Conservation (phyloP, 257 asterid species). For the Salvia miltiorrhiza region DNA sequence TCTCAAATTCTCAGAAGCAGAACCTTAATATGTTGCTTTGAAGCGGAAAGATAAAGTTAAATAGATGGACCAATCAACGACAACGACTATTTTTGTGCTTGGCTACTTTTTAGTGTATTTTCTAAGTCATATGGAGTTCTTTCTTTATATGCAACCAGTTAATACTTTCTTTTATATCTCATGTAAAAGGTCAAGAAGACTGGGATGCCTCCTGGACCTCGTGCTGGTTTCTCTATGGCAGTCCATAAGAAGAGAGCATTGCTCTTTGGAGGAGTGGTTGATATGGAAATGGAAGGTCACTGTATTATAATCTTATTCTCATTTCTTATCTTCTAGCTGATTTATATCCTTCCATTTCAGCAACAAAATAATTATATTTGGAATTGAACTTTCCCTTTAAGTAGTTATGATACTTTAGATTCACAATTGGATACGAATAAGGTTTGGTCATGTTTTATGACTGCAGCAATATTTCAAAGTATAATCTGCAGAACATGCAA, state of each 20-base stretch:
- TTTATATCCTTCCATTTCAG: background rate
- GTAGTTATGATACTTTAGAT: conserved; percentile 9
- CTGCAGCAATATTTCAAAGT: background rate
- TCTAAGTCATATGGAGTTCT: background rate
- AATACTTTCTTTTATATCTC: conserved; percentile 11
- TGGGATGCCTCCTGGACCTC: conserved; percentile 99
- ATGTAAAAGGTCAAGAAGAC: conserved; percentile 74
- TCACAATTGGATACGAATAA: background rate
- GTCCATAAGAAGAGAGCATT: conserved; percentile 91
- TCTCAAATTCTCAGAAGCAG: no score
- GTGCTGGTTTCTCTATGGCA: conserved; percentile 95
- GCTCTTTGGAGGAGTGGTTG: conserved; percentile 98
- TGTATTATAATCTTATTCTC: no score
- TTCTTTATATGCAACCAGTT: background rate
- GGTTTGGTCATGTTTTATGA: background rate
- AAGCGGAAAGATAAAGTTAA: no score
- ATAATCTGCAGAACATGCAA: background rate
- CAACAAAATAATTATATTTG: background rate
- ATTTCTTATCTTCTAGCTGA: background rate
- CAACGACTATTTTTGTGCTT: no score
- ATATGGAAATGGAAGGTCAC: conserved; percentile 95
- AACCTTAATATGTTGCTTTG: no score
- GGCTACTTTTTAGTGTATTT: background rate
- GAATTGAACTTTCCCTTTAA: background rate
- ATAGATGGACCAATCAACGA: no score